Evolutionary conservation across 2,329 filamentous ascomycete genomes (phyloP), one percentile per base, ranked within the genome.

Genomic region (Neonectria magnoliae): DNA sequence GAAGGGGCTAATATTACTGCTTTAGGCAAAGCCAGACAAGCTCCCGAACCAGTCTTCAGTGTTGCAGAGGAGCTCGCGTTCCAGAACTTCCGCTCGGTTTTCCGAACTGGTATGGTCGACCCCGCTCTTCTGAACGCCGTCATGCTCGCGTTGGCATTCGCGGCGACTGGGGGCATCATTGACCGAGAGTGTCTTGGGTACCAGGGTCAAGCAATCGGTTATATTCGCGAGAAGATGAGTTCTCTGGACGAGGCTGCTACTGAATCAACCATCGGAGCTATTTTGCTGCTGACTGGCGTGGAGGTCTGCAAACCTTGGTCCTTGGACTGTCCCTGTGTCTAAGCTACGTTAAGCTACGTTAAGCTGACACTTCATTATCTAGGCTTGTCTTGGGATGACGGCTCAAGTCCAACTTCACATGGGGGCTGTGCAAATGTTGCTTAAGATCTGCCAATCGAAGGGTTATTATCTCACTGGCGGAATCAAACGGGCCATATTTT

Each of bases 401-500:
- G 61, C 36, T 5, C 78, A 82, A 29, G 81, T 82, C 5, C 77
- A 82, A 52, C 72, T 83, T 62, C 81, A 83, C 29, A 77, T 83
- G 77, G 68, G 68, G 0, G 81, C 81, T 33, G 71, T 83, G 4
- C 70, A 72, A 10, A 70, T 71, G 27, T 67, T 83, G 1, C 77
- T 83, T 10, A 55, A 72, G 2, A 47, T 78, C 0, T 80, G 78
- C 61, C 68, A 68, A 59, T 71, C 51, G 6, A 41, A 71, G 3
- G 72, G 75, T 1, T 54, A 80, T 0, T 62, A 70, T 60, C 60
- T 83, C 0, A 81, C 71, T 2, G 74, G 70, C 10, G 77, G 77
- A 0, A 82, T 83, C 5, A 83, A 83, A 64, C 78, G 81, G 2
- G 81, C 81, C 0, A 81, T 82, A 31, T 83, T 83, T 62, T 83